phyloP scores from a whole-genome alignment of 2,329 filamentous ascomycete species.

The Colletotrichum acutatum region DNA sequence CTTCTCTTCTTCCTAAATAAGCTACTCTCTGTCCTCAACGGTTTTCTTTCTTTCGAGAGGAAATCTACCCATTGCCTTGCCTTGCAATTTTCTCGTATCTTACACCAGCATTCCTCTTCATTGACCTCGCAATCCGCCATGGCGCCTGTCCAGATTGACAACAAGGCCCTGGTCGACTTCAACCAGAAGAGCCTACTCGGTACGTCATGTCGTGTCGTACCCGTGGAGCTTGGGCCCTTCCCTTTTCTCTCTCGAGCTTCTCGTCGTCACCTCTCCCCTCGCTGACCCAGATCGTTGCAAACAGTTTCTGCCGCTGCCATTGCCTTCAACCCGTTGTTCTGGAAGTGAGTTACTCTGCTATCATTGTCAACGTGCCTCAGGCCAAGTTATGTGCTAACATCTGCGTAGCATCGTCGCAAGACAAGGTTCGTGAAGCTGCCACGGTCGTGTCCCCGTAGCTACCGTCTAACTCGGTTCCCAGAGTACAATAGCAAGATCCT shows the following conservation, averaged over 20 bases:
- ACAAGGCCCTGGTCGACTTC: constrained; percentile 68
- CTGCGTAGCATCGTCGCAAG: constrained; percentile 79
- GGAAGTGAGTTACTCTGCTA: constrained; percentile 79
- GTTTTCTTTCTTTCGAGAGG: constrained; percentile 6
- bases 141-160: constrained; percentile 48
- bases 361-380: background rate
- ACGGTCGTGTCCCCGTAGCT: constrained; percentile 6
- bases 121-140: constrained; percentile 43
- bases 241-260: background rate
- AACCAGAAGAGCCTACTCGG: constrained; percentile 73
- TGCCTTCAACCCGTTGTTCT: constrained; percentile 97
- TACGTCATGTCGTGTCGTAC: constrained; percentile 53
- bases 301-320: constrained; percentile 85
- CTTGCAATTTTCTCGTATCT: background rate
- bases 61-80: constrained; percentile 3
- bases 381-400: constrained; percentile 46
- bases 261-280: background rate
- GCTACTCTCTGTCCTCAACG: constrained; percentile 27
- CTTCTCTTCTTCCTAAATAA: background rate
- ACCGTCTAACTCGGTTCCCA: constrained; percentile 48
- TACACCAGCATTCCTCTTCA: background rate
- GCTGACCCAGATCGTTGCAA: constrained; percentile 34
- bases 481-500: constrained; percentile 93
- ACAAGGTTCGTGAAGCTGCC: constrained; percentile 66
- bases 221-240: constrained; percentile 28